A percentile compares a stretch with the other conserved stretches of the same genome.
Conservation (phyloP, 495 filamentous ascomycete genomes). For the Lepraria neglecta region DNA sequence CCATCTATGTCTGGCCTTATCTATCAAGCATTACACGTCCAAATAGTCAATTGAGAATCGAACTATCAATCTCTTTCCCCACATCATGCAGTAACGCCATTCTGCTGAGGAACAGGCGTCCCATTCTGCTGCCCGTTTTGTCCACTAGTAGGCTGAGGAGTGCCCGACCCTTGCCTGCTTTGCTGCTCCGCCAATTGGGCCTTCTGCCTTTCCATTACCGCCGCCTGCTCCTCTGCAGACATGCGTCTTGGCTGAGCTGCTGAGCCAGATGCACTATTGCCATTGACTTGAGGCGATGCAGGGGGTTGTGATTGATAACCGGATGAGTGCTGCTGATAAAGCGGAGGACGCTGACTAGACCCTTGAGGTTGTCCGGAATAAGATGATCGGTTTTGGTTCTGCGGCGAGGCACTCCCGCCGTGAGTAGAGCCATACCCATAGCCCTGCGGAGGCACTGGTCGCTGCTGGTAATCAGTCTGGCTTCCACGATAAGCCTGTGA, state of each 20-base stretch:
- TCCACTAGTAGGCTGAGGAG: constrained; percentile 36
- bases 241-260: constrained; percentile 12
- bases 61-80: neutral
- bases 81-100: constrained; percentile 23
- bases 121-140: constrained; percentile 38
- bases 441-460: constrained; percentile 32
- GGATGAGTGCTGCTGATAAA: constrained; percentile 31
- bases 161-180: constrained; percentile 35
- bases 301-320: constrained; percentile 29
- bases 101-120: constrained; percentile 36
- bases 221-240: constrained; percentile 40
- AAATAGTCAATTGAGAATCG: neutral
- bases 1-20: neutral
- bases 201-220: constrained; percentile 42
- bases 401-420: constrained; percentile 34
- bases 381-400: constrained; percentile 33
- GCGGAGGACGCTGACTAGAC: constrained; percentile 30
- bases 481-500: constrained; percentile 39
- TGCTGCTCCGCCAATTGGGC: constrained; percentile 39
- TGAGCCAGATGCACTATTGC: constrained; percentile 31
- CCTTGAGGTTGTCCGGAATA: constrained; percentile 29
- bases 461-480: constrained; percentile 38
- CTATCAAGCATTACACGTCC: constrained; percentile 1
- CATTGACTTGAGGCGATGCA: constrained; percentile 35
- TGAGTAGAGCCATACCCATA: constrained; percentile 24